Evolutionary conservation across 441 rosid species (phyloP).

Genomic region (Bruguiera hainesii): DNA sequence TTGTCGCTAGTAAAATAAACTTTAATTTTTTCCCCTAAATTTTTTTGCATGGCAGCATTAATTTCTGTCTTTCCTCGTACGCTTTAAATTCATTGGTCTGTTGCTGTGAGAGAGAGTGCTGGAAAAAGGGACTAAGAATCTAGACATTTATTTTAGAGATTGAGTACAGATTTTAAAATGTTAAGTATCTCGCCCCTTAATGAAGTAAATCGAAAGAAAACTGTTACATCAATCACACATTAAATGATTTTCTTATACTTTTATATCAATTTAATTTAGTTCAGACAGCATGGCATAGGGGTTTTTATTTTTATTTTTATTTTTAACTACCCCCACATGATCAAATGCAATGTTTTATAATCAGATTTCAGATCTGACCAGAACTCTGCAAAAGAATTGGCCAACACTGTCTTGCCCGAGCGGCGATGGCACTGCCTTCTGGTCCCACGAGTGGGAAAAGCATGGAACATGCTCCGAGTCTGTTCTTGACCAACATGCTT

Average conservation of each 20-base stretch:
- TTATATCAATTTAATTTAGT: no score
- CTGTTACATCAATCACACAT: no score
- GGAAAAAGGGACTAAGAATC: no score
- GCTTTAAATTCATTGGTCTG: not conserved
- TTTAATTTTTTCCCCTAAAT: not conserved
- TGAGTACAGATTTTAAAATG: no score
- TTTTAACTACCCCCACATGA: not conserved
- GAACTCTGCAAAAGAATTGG: slow-evolving; percentile 48
- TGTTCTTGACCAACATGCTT: slow-evolving; percentile 57
- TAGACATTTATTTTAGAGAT: no score
- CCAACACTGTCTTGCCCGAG: slow-evolving; percentile 79
- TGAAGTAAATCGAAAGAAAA: no score
- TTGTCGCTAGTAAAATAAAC: not conserved
- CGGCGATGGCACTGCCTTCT: slow-evolving; percentile 27
- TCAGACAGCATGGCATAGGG: no score
- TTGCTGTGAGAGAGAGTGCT: no score
- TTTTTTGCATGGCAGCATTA: not conserved
- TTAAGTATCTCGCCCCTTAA: no score
- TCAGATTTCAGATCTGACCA: slow-evolving; percentile 52
- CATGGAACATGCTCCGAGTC: slow-evolving; percentile 89
- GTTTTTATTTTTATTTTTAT: slow-evolving; percentile 4
- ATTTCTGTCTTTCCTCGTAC: slow-evolving; percentile 3
- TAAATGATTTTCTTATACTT: no score
- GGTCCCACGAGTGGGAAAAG: slow-evolving; percentile 85
- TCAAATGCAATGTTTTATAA: not conserved